Conservation (phyloP, 352 stramenopile species). For the Globisporangium takayamanum region DNA sequence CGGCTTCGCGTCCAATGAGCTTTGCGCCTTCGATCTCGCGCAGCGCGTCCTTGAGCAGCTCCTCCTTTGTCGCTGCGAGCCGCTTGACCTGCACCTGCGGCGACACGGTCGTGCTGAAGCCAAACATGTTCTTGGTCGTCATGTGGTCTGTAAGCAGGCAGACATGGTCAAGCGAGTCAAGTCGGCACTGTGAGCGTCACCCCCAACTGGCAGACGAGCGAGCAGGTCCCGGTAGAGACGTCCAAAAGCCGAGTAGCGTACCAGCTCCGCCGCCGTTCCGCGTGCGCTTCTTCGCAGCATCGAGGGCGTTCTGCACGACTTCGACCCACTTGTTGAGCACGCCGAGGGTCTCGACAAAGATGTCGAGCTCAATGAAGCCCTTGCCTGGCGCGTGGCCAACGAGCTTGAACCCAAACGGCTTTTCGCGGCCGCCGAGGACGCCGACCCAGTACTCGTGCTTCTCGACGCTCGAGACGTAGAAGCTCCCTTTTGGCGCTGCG, state of each 20-base stretch:
- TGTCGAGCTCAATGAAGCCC: constrained; percentile 74
- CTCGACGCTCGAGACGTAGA: constrained; percentile 72
- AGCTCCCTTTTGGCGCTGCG: constrained; percentile 46
- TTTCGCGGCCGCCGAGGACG: constrained; percentile 53
- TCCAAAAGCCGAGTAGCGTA: not conserved
- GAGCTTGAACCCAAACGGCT: constrained; percentile 83
- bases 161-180: not conserved
- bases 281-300: constrained; percentile 42
- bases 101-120: constrained; percentile 34
- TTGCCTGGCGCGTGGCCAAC: constrained; percentile 69
- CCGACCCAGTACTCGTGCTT: constrained; percentile 76
- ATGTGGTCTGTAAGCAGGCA: constrained; percentile 14
- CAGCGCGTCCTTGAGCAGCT: constrained; percentile 64
- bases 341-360: constrained; percentile 58
- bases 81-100: constrained; percentile 68
- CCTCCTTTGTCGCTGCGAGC: constrained; percentile 47
- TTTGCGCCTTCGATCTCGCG: constrained; percentile 70
- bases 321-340: constrained; percentile 79
- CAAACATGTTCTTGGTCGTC: constrained; percentile 47
- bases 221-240: not conserved
- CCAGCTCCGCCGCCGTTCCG: constrained; percentile 13
- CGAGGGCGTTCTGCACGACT: constrained; percentile 66
- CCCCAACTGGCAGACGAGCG: too few species aligned
- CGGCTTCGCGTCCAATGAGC: constrained; percentile 54
- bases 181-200: not conserved